Conservation (phyloP, 441 rosid species). For the Daphne laureola region DNA sequence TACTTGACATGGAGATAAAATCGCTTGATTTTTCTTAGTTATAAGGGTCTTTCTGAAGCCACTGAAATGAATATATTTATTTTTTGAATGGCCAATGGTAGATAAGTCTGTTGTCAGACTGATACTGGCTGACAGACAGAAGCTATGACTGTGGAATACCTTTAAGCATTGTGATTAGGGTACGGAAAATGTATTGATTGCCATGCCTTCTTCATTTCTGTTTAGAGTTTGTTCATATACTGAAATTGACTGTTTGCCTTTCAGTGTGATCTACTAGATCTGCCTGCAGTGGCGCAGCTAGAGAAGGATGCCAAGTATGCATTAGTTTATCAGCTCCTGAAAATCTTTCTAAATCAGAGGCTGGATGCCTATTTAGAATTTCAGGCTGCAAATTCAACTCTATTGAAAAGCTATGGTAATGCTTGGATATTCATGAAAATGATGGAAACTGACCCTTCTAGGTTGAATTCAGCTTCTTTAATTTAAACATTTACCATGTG, state of each 20-base stretch:
- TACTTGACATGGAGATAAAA: no score
- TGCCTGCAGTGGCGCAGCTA: conserved; percentile 81
- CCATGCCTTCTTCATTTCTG: no score
- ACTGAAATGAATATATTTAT: no score
- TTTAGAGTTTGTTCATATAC: neutral
- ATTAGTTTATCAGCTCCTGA: conserved; percentile 70
- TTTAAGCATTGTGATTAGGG: no score
- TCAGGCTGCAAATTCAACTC: conserved; percentile 57
- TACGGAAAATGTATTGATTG: no score
- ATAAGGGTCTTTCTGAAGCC: no score
- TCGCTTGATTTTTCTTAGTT: no score
- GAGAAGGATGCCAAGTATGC: conserved; percentile 75
- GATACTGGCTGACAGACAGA: no score
- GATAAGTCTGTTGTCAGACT: no score
- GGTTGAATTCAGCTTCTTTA: neutral
- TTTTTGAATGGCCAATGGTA: no score
- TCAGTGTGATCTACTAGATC: conserved; percentile 91
- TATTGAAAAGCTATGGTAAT: conserved; percentile 69
- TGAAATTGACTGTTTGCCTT: conserved; percentile 9
- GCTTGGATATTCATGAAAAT: neutral
- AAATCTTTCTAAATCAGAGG: conserved; percentile 76
- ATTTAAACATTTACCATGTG: conserved; percentile 5
- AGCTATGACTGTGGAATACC: no score
- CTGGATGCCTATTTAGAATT: conserved; percentile 78
- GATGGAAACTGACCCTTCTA: neutral